Evolutionary conservation across 208 protist species (phyloP).

Genomic region (Crithidia brevicula): DNA sequence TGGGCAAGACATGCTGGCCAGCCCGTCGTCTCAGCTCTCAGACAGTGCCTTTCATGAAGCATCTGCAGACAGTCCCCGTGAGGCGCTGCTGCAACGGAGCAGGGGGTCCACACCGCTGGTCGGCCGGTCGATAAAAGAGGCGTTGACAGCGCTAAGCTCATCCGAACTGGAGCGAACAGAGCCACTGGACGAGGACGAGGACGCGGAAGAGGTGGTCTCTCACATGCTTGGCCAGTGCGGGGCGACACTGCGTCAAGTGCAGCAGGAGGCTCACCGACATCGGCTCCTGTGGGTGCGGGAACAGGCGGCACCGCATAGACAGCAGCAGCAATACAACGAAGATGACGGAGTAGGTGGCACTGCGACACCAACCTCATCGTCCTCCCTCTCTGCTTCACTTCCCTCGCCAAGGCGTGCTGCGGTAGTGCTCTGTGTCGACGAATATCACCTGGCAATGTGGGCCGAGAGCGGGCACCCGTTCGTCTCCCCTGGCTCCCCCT

Average conservation of each 20-base stretch:
- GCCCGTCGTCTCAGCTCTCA: too few species aligned
- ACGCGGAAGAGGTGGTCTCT: not conserved
- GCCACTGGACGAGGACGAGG: not conserved
- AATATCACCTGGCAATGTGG: constrained; percentile 14
- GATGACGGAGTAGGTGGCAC: too few species aligned
- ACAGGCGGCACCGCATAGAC: too few species aligned
- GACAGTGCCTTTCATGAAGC: too few species aligned
- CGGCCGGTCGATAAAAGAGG: not conserved
- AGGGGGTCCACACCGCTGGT: not conserved
- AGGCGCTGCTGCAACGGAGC: too few species aligned
- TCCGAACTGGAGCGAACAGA: not conserved
- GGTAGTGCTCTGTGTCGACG: constrained; percentile 12
- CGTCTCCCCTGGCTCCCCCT: not conserved
- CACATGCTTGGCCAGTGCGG: constrained; percentile 4
- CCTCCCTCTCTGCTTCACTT: not conserved
- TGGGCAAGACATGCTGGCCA: constrained; percentile 9
- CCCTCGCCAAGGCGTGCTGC: not conserved
- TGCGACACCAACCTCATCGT: too few species aligned
- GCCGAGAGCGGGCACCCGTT: not conserved
- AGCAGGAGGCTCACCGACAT: constrained; percentile 6
- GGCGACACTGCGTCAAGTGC: constrained; percentile 14
- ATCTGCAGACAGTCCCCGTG: too few species aligned
- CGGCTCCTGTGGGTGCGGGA: constrained; percentile 7
- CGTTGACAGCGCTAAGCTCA: not conserved
- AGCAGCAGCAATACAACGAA: too few species aligned